A percentile compares a stretch with the other conserved stretches of the same genome.
phyloP scores from a whole-genome alignment of 768 basidiomycete species.

The Dendrothele bispora region DNA sequence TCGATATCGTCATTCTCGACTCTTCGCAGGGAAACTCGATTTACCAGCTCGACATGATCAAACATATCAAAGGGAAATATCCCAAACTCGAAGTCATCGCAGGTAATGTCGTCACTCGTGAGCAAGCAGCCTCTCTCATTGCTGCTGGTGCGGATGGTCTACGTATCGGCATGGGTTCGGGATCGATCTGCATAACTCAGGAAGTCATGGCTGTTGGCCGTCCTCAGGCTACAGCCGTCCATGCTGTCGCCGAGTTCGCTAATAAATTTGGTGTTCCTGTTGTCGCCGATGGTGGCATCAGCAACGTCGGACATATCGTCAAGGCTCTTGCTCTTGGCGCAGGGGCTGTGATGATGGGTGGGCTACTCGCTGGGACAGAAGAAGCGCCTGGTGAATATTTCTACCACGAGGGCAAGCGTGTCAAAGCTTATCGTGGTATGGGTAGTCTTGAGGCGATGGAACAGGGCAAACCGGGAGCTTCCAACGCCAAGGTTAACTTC shows the following conservation, averaged over 20 bases:
- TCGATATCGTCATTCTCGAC: conserved; percentile 94
- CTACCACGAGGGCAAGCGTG: conserved; percentile 98
- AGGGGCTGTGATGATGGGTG: conserved; percentile 98
- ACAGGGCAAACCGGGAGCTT: conserved; percentile 52
- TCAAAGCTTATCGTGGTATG: conserved; percentile 99
- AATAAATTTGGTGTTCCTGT: conserved; percentile 93
- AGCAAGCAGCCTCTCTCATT: conserved; percentile 93
- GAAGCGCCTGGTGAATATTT: conserved; percentile 99
- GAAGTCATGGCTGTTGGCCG: conserved; percentile 99
- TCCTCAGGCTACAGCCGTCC: conserved; percentile 98
- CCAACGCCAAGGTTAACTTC: conserved; percentile 25
- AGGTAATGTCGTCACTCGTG: conserved; percentile 97
- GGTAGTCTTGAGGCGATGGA: conserved; percentile 95
- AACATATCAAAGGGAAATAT: conserved; percentile 86
- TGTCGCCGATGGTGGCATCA: conserved; percentile 93
- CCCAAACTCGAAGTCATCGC: conserved; percentile 91
- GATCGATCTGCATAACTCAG: conserved; percentile 99
- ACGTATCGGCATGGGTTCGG: conserved; percentile 96
- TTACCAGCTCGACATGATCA: conserved; percentile 92
- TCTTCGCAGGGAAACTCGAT: conserved; percentile 96
- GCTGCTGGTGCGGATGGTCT: conserved; percentile 94
- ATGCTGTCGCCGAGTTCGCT: conserved; percentile 92
- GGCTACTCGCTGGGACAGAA: conserved; percentile 90
- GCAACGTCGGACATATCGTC: conserved; percentile 96
- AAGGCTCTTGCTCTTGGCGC: conserved; percentile 95